Base-by-base conservation (phyloP, 768 basidiomycete species). In the Exsudoporus frostii region DNA sequence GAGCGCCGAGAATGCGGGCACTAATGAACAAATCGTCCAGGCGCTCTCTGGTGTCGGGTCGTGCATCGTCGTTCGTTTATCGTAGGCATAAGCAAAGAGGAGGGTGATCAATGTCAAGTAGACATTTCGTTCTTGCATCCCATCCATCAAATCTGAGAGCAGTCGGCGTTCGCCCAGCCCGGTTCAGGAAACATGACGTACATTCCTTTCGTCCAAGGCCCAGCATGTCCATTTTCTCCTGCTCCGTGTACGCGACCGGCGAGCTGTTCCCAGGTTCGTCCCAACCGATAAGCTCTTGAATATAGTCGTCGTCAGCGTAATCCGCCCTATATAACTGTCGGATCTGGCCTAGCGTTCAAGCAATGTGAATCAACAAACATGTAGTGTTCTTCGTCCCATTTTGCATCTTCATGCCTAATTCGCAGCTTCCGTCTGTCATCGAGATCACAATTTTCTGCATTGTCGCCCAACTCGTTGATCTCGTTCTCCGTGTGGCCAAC, bases 1-100 rank as follows among this genome's bases (percentile, higher is more conserved):
- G 29, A 94, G 81, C 1, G 91, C 86, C n/a, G 91, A 83, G 70
- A 94, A 90, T 3, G 83, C 82, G 43, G 91, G 85, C 13, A 81
- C 81, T 46, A 94, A 76, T 29, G 72, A 76, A 58, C 83, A 79
- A 48, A 94, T 77, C 2, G 92, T 94, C 91, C 91, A 94, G 14
- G 88, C 86, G 66, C 91, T 92, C 69, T 94, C 92, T 7, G 89
- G 79, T 3, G 88, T 91, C n/a, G 90, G 82, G 55, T 94, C 91
- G 44, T 77, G 75, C 55, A 86, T 83, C 0, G 84, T 90, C 5
- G 86, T 90, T 37, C 90, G 84, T 45, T 80, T 76, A 56, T 94
- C 91, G 66, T 94, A 94, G 5, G 83, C 80, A 63, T 86, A 85
- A n/a, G 89, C 78, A 70, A 91, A 91, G 19, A 94, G 77, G 9